Percentiles rank a stretch among this genome's conserved stretches.
phyloP scores from a whole-genome alignment of 169 alveolate species.

The Perkinsus chesapeaki region DNA sequence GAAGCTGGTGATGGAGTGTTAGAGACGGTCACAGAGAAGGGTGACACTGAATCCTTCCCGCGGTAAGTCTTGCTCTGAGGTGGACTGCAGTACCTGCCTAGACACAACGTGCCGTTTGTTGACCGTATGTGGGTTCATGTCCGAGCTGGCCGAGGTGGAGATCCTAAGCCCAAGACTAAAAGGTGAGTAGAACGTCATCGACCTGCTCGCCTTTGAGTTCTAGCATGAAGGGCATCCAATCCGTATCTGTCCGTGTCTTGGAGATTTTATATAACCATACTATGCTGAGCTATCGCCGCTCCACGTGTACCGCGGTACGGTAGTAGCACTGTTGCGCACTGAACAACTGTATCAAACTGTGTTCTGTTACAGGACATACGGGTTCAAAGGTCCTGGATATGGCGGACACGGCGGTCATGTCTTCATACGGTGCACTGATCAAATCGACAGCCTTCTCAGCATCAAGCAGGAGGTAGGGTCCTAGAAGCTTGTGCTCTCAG shows the following conservation, averaged over 20 bases:
- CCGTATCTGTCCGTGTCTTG: neutral
- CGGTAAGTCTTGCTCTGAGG: neutral
- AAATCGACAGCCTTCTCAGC: neutral
- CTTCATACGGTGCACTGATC: conserved; percentile 7
- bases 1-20: neutral
- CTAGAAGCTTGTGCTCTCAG: neutral
- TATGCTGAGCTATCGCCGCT: too few species aligned
- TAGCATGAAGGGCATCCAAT: neutral
- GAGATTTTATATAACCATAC: too few species aligned
- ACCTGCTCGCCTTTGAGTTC: neutral
- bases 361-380: neutral
- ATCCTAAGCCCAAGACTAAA: conserved; percentile 9
- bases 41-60: conserved; percentile 32
- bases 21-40: neutral
- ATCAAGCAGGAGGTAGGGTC: conserved; percentile 9
- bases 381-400: conserved; percentile 29
- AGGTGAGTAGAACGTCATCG: conserved; percentile 12
- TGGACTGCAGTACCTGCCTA: neutral
- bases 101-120: conserved; percentile 26
- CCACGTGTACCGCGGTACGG: neutral
- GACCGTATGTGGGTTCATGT: conserved; percentile 29
- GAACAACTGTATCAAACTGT: neutral
- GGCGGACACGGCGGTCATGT: conserved; percentile 40
- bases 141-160: conserved; percentile 29
- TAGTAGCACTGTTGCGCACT: neutral